These are phyloP conservation scores for Hypoxylon sp. DNA, from an alignment of 2,329 filamentous ascomycete genomes.

Conservation along the genomic window DNA sequence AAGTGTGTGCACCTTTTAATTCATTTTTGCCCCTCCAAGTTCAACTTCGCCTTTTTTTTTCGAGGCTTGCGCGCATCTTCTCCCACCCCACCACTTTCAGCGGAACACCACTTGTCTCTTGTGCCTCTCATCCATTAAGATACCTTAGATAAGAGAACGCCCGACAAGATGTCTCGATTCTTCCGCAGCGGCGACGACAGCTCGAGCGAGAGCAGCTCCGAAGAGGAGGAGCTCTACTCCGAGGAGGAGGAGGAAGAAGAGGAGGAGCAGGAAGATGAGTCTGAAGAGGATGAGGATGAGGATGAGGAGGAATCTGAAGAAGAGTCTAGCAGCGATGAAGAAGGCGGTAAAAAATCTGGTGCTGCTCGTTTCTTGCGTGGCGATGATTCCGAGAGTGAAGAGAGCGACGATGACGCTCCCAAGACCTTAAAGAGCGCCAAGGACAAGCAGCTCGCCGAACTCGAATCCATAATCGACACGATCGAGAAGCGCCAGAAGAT, in stretches of 20 bases:
- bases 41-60: slow-evolving; percentile 30
- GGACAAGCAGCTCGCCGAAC: slow-evolving; percentile 95
- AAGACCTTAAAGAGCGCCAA: slow-evolving; percentile 97
- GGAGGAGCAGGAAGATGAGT: slow-evolving; percentile 67
- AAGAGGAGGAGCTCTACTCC: slow-evolving; percentile 95
- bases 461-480: slow-evolving; percentile 88
- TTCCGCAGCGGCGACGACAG: slow-evolving; percentile 94
- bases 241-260: slow-evolving; percentile 77
- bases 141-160: slow-evolving; percentile 16
- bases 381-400: slow-evolving; percentile 81
- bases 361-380: slow-evolving; percentile 87
- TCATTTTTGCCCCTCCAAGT: slow-evolving; percentile 51
- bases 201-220: slow-evolving; percentile 94
- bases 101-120: not conserved
- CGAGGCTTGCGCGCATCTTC: slow-evolving; percentile 15
- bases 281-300: slow-evolving; percentile 67
- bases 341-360: slow-evolving; percentile 76
- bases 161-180: slow-evolving; percentile 88
- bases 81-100: slow-evolving; percentile 20
- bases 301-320: slow-evolving; percentile 68
- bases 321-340: slow-evolving; percentile 74
- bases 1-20: slow-evolving; percentile 43
- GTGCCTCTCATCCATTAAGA: not conserved
- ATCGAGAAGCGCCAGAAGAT: slow-evolving; percentile 99
- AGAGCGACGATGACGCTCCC: slow-evolving; percentile 88